A percentile compares a stretch with the other conserved stretches of the same genome.
Evolutionary conservation across 176 grass and related monocot genomes (phyloP).

Genomic region (Chrysopogon serrulatus): DNA sequence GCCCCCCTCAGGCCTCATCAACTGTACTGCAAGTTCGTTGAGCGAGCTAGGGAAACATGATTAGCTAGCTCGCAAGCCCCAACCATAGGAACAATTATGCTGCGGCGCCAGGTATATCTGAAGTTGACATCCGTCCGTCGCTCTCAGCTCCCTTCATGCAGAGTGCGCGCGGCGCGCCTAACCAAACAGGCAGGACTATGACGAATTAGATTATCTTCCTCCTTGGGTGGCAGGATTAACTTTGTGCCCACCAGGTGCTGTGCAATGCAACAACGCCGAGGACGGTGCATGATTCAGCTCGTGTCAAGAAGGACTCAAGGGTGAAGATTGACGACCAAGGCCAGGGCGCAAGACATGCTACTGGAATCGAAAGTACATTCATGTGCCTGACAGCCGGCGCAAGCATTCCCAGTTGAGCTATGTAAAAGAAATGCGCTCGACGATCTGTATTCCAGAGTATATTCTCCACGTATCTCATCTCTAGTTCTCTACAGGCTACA

Average conservation of each 20-base stretch:
- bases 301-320: background rate
- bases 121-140: constrained; percentile 34
- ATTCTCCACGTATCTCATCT: background rate
- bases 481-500: too few species aligned
- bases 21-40: constrained; percentile 2
- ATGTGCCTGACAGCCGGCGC: background rate
- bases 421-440: background rate
- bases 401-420: background rate
- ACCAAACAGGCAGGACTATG: background rate
- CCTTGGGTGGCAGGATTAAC: too few species aligned
- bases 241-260: too few species aligned
- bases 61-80: constrained; percentile 7
- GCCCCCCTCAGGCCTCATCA: background rate
- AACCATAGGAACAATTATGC: constrained; percentile 36
- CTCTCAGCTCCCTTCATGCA: background rate
- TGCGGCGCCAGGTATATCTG: background rate
- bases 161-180: background rate
- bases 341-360: too few species aligned
- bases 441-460: background rate
- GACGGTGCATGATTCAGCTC: background rate
- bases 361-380: too few species aligned
- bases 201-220: too few species aligned
- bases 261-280: too few species aligned
- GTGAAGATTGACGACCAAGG: background rate
- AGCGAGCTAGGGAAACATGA: constrained; percentile 9